Evolutionary conservation across 495 filamentous ascomycete genomes (phyloP), one percentile per base, ranked within the genome.

Genomic region (Tuber brumale): DNA sequence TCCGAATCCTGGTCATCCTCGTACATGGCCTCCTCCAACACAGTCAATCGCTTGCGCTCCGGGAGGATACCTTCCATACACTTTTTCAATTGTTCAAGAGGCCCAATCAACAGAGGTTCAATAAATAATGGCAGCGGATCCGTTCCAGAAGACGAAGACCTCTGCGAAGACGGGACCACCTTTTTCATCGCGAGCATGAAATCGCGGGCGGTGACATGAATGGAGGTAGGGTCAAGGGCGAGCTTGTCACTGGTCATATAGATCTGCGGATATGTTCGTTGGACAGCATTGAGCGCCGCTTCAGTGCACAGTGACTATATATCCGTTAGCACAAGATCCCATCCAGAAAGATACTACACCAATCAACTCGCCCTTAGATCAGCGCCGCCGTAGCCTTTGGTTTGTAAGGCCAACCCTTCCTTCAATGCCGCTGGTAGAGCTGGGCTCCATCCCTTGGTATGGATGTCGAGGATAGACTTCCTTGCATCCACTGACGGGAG

Each of bases 131-230:
- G 92, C 42, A 99, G 85, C 5, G 94, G 90, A 8, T 89, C 87
- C 75, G 95, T 94, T 14, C 90, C 91, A 27, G 94, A 95, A 8
- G 93, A 90, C 0, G 92, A 90, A 51, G 95, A 92, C 45, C 95
- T 87, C 81, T 97, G 93, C 1, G 95, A 97, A 3, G 96, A 97
- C 8, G 95, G 96, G 27, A 97, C 88, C 85, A 98, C 93, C 83
- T 95, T 97, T 84, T 97, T 97, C 82, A 96, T 88, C 0, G 96
- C 95, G 35, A 97, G 87, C 92, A 97, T 97, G 83, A 99, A 98
- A 83, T 99, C 95, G 77, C 94, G 94, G 21, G 96, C 92, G 39
- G 90, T 89, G 73, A 98, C 89, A 41, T 90, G 89, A 79, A 99
- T 95, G 76, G 88, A 92, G 72, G 89, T 89, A 0, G 94, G 92